Conservation (phyloP, 1,139 yeast species). For the Kurtzmaniella quercitrusa region DNA sequence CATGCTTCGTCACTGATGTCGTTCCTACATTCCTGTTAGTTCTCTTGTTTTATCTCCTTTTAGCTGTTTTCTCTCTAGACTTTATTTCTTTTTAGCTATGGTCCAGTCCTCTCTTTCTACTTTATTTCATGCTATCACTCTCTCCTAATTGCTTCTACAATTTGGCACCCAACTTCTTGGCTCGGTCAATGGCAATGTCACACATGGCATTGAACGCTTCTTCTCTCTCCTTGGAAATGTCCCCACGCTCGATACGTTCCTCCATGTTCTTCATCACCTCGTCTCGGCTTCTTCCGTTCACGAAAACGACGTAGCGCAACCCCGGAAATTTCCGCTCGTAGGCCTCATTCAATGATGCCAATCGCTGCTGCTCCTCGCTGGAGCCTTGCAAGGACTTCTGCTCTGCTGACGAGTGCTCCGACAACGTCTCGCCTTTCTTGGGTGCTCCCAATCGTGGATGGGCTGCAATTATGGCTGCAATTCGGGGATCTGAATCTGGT, state of each 20-base stretch:
- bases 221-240: slow-evolving; percentile 49
- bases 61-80: no score
- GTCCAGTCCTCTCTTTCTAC: no score
- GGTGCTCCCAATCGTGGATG: slow-evolving; percentile 87
- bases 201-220: slow-evolving; percentile 85
- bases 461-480: slow-evolving; percentile 63
- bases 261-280: slow-evolving; percentile 66
- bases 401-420: slow-evolving; percentile 66
- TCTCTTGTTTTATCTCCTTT: no score
- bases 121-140: no score
- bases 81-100: no score
- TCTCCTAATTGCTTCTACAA: slow-evolving; percentile 3
- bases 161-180: slow-evolving; percentile 42
- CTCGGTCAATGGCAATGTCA: slow-evolving; percentile 81
- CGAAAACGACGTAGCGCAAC: slow-evolving; percentile 83
- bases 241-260: slow-evolving; percentile 50
- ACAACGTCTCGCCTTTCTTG: slow-evolving; percentile 35
- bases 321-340: slow-evolving; percentile 80
- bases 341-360: slow-evolving; percentile 49
- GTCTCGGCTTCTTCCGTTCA: slow-evolving; percentile 70
- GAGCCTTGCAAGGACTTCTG: slow-evolving; percentile 57
- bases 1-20: no score
- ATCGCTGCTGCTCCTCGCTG: slow-evolving; percentile 41
- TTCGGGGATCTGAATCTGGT: slow-evolving; percentile 24
- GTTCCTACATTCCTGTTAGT: no score